Evolutionary conservation across 768 basidiomycete genomes (phyloP).

Genomic region (Strobilomyces confusus): DNA sequence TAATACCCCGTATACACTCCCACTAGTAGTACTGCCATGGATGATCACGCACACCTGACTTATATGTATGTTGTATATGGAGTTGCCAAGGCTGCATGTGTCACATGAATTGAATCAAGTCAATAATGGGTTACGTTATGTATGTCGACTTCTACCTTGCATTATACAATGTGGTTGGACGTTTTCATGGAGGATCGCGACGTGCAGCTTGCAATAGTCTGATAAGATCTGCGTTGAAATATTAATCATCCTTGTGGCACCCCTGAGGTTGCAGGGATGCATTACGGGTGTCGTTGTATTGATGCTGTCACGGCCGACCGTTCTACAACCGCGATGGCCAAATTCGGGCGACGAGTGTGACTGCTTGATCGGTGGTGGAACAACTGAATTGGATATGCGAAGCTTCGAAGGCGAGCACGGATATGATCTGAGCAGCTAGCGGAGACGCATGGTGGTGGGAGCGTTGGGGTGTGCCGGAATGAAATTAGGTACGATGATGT

Average conservation of each 20-base stretch:
- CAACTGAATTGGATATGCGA: slow-evolving; percentile 1
- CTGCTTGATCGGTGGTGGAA: not conserved
- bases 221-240: slow-evolving; percentile 1
- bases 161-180: slow-evolving; percentile 5
- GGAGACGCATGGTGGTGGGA: not conserved
- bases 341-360: slow-evolving; percentile 1
- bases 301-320: slow-evolving; percentile 7
- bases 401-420: slow-evolving; percentile 13
- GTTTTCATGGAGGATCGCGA: not conserved
- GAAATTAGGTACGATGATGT: slow-evolving; percentile 26
- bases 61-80: slow-evolving; percentile 10
- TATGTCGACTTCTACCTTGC: not conserved
- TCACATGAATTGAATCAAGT: slow-evolving; percentile 2
- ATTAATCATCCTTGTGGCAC: not conserved
- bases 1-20: slow-evolving; percentile 21
- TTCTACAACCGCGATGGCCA: slow-evolving; percentile 14
- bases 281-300: slow-evolving; percentile 1
- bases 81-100: slow-evolving; percentile 8
- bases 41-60: slow-evolving; percentile 6
- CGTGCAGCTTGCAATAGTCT: not conserved
- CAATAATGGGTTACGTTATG: slow-evolving; percentile 24
- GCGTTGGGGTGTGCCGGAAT: slow-evolving; percentile 12
- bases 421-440: slow-evolving; percentile 13
- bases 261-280: not conserved
- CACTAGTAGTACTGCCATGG: slow-evolving; percentile 22